Conservation (phyloP, 352 stramenopile genomes). For the Phytophthora pisi region DNA sequence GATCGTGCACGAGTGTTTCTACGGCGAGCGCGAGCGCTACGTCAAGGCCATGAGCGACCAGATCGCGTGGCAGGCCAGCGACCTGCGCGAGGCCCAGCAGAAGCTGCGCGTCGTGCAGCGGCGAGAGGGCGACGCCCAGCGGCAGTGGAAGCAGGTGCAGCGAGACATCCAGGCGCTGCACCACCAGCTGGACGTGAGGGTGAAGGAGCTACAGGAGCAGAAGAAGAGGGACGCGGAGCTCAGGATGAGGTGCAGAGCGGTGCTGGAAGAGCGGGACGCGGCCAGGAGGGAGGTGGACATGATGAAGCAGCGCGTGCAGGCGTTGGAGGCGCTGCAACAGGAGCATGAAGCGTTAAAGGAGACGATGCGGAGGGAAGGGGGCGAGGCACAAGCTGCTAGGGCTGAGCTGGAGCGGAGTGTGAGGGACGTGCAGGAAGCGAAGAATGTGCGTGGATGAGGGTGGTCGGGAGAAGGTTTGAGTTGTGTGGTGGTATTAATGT, state of each 20-base stretch:
- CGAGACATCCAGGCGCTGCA: slow-evolving; percentile 47
- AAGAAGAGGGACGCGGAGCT: slow-evolving; percentile 38
- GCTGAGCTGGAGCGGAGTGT: slow-evolving; percentile 28
- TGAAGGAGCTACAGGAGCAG: slow-evolving; percentile 52
- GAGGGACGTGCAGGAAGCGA: slow-evolving; percentile 46
- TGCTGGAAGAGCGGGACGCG: slow-evolving; percentile 44
- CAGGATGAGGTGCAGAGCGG: slow-evolving; percentile 22
- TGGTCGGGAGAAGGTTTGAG: not conserved
- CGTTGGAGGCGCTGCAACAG: slow-evolving; percentile 44
- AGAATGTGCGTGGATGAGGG: slow-evolving; percentile 24
- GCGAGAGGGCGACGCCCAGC: slow-evolving; percentile 45
- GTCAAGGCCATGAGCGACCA: slow-evolving; percentile 73
- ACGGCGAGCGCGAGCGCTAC: slow-evolving; percentile 73
- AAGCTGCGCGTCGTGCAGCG: slow-evolving; percentile 48
- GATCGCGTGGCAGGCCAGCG: slow-evolving; percentile 71
- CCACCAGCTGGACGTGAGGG: slow-evolving; percentile 48
- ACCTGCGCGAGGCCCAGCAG: slow-evolving; percentile 58
- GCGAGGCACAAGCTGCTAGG: slow-evolving; percentile 22
- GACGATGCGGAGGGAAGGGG: slow-evolving; percentile 33
- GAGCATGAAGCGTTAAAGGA: slow-evolving; percentile 49
- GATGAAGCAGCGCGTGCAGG: slow-evolving; percentile 31
- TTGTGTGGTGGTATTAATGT: slow-evolving; percentile 6
- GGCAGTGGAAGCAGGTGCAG: slow-evolving; percentile 50
- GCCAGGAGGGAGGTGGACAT: slow-evolving; percentile 43
- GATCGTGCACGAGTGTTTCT: slow-evolving; percentile 73